phyloP scores from a whole-genome alignment of 1,139 yeast genomes.

The Candida sp. region DNA sequence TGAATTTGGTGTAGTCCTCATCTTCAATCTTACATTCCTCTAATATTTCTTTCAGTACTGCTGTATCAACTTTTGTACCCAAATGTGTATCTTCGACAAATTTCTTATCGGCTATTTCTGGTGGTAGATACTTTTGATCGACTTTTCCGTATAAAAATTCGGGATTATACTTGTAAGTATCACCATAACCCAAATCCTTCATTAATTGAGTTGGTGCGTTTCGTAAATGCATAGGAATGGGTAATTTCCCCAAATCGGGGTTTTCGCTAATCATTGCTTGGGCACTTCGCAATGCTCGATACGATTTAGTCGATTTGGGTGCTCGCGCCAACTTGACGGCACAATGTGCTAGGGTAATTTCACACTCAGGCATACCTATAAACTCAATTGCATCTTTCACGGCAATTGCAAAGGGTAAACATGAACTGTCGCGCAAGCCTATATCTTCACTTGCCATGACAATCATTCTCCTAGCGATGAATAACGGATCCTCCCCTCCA shows the following conservation, averaged over 20 bases:
- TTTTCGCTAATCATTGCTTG: slow-evolving; percentile 55
- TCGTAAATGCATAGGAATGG: slow-evolving; percentile 77
- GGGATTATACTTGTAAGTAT: slow-evolving; percentile 87
- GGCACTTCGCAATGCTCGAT: slow-evolving; percentile 70
- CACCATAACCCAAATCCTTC: slow-evolving; percentile 85
- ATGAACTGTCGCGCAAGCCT: slow-evolving; percentile 77
- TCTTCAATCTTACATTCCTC: slow-evolving; percentile 19
- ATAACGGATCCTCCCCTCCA: slow-evolving; percentile 93
- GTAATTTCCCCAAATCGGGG: slow-evolving; percentile 60
- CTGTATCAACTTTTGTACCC: slow-evolving; percentile 25
- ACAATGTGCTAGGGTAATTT: slow-evolving; percentile 85
- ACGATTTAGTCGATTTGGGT: slow-evolving; percentile 80
- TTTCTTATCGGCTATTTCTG: slow-evolving; percentile 30
- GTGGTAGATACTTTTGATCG: slow-evolving; percentile 67
- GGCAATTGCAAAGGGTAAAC: slow-evolving; percentile 84
- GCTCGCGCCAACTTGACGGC: slow-evolving; percentile 86
- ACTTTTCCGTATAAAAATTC: slow-evolving; percentile 69
- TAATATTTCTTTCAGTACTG: slow-evolving; percentile 19
- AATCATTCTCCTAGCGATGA: slow-evolving; percentile 88
- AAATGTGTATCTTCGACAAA: slow-evolving; percentile 40
- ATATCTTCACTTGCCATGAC: slow-evolving; percentile 91
- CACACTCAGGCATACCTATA: slow-evolving; percentile 97
- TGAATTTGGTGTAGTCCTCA: slow-evolving; percentile 25
- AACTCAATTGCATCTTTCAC: slow-evolving; percentile 86
- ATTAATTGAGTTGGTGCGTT: slow-evolving; percentile 93